phyloP scores from a whole-genome alignment of 139 green algal species.

The Zygnema cylindricum region DNA sequence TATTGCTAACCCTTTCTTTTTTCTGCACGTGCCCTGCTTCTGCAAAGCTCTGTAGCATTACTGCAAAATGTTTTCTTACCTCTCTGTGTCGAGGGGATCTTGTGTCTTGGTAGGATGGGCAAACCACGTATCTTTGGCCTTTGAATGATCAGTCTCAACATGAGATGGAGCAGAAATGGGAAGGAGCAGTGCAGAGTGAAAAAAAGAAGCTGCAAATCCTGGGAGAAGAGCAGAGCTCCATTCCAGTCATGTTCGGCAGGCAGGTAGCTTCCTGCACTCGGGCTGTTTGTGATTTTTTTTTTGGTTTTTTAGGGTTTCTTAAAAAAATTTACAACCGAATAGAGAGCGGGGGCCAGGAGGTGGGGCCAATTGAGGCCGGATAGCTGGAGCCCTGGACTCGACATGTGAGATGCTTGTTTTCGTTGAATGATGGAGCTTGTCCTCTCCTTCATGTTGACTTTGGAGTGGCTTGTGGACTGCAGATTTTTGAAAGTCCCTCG shows the following conservation, averaged over 20 bases:
- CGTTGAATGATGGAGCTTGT: neutral
- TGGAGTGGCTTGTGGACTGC: neutral
- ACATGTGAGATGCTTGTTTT: neutral
- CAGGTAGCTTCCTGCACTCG: no score
- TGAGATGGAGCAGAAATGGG: neutral
- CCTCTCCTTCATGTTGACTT: neutral
- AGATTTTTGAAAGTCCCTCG: constrained; percentile 25
- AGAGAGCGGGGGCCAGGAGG: neutral
- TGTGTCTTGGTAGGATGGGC: neutral
- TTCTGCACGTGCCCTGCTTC: no score
- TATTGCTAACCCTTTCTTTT: no score
- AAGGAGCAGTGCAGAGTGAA: neutral
- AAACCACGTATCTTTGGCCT: constrained; percentile 14
- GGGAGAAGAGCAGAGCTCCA: neutral
- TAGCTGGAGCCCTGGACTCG: neutral
- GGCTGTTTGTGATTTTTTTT: no score
- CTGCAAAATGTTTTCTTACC: no score
- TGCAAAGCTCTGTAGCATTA: no score
- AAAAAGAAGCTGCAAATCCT: neutral
- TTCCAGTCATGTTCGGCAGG: constrained; percentile 59
- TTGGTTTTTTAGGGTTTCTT: no score
- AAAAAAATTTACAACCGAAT: no score
- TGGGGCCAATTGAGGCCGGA: neutral
- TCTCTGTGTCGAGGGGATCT: no score
- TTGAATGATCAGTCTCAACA: constrained; percentile 18